Percentiles rank a stretch among this genome's conserved stretches.
phyloP scores from a whole-genome alignment of 2,329 filamentous ascomycete species.

The Colletotrichum simmondsii region DNA sequence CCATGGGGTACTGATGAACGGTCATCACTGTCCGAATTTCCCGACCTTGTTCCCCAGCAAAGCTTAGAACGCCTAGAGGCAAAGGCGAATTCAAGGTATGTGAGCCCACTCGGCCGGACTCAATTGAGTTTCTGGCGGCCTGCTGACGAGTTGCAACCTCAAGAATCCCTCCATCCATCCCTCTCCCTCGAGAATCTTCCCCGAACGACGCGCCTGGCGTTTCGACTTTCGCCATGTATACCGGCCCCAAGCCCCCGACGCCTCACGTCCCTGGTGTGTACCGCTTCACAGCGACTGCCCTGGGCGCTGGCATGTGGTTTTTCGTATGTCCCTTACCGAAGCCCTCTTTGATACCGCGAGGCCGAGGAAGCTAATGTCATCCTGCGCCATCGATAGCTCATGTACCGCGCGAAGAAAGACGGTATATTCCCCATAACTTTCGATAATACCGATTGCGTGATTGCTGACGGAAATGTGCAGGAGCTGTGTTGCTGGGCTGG shows the following conservation, averaged over 20 bases:
- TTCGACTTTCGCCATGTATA: conserved; percentile 14
- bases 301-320: conserved; percentile 99
- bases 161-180: background rate
- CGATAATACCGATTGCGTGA: background rate
- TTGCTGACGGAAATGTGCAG: conserved; percentile 46
- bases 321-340: conserved; percentile 74
- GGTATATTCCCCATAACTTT: conserved; percentile 59
- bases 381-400: conserved; percentile 68
- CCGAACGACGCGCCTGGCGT: conserved; percentile 9
- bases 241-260: conserved; percentile 51
- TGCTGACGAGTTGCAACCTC: background rate
- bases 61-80: background rate
- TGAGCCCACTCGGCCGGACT: background rate
- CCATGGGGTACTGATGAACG: background rate
- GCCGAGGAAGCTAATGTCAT: conserved; percentile 26
- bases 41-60: background rate
- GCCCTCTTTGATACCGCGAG: background rate
- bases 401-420: conserved; percentile 97
- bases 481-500: conserved; percentile 85
- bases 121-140: background rate
- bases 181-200: background rate
- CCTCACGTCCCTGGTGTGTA: conserved; percentile 73
- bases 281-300: conserved; percentile 84
- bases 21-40: background rate
- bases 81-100: conserved; percentile 11